Evolutionary conservation across 1,139 yeast species (phyloP).

Genomic region (Pichia sp.): DNA sequence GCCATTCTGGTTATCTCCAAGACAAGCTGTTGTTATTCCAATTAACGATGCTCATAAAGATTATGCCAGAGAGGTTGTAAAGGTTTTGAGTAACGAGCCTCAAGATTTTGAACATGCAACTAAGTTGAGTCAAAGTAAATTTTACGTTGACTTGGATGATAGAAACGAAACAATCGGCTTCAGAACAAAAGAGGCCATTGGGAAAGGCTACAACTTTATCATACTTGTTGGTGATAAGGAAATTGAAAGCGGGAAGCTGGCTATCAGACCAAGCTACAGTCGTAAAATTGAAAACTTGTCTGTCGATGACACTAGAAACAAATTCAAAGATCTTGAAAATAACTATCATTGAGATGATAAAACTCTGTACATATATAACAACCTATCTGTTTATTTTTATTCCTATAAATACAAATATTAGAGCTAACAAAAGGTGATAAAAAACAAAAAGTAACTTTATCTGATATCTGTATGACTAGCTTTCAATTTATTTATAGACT

Average conservation of each 20-base stretch:
- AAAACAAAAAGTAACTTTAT: neutral
- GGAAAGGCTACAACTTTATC: conserved; percentile 77
- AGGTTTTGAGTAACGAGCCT: conserved; percentile 44
- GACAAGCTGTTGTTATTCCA: conserved; percentile 86
- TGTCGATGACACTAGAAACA: conserved; percentile 44
- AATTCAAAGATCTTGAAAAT: conserved; percentile 50
- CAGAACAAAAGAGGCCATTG: conserved; percentile 73
- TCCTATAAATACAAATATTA: neutral
- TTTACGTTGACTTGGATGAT: conserved; percentile 70
- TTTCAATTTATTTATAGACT: conserved; percentile 20
- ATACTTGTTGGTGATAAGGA: conserved; percentile 88
- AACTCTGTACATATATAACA: neutral
- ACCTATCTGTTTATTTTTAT: neutral
- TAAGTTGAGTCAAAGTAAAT: conserved; percentile 57
- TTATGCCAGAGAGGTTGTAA: conserved; percentile 50
- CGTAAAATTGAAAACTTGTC: conserved; percentile 45
- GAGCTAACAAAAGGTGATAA: too few species aligned
- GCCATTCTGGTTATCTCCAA: conserved; percentile 98
- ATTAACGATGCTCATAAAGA: conserved; percentile 53
- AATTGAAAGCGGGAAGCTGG: conserved; percentile 52
- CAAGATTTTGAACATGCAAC: conserved; percentile 36
- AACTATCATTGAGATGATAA: conserved; percentile 17
- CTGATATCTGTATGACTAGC: neutral
- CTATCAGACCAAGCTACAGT: conserved; percentile 62
- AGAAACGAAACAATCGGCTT: conserved; percentile 77